A percentile compares a stretch with the other conserved stretches of the same genome.
phyloP scores from a whole-genome alignment of 352 stramenopile genomes.

The Globisporangium paroecandrum region DNA sequence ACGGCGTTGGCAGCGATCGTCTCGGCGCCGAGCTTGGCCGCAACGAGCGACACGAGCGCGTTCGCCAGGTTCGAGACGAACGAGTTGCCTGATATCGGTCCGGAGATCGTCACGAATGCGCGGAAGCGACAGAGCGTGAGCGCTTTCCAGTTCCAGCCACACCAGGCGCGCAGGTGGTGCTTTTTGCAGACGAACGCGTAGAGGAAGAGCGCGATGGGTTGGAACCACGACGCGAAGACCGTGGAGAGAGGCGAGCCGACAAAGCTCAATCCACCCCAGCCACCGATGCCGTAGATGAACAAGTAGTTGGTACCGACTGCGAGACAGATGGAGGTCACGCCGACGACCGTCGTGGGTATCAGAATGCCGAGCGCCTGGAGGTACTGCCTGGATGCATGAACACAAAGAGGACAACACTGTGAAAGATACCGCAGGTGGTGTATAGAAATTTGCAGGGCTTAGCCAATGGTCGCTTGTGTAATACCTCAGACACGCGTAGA shows the following conservation, averaged over 20 bases:
- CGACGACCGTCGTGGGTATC: slow-evolving; percentile 62
- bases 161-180: slow-evolving; percentile 53
- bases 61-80: slow-evolving; percentile 73
- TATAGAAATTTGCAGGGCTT: too few species aligned
- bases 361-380: slow-evolving; percentile 67
- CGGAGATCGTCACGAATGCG: slow-evolving; percentile 48
- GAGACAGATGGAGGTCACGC: slow-evolving; percentile 55
- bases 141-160: slow-evolving; percentile 46
- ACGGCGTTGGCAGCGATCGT: slow-evolving; percentile 70
- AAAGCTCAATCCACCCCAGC: slow-evolving; percentile 61
- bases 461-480: background rate
- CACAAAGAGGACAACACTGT: too few species aligned
- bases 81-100: slow-evolving; percentile 67
- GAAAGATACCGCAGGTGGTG: too few species aligned
- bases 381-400: slow-evolving; percentile 42
- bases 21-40: slow-evolving; percentile 51
- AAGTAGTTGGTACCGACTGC: slow-evolving; percentile 60
- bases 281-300: slow-evolving; percentile 63
- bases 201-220: slow-evolving; percentile 51
- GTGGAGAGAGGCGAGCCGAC: slow-evolving; percentile 76
- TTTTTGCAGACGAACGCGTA: slow-evolving; percentile 65
- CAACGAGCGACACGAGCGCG: slow-evolving; percentile 62
- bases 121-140: slow-evolving; percentile 42
- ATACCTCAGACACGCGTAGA: slow-evolving; percentile 64
- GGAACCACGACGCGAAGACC: slow-evolving; percentile 75